Conservation (phyloP, 371 early-diverging fungal genomes). For the Catenaria anguillulae region DNA sequence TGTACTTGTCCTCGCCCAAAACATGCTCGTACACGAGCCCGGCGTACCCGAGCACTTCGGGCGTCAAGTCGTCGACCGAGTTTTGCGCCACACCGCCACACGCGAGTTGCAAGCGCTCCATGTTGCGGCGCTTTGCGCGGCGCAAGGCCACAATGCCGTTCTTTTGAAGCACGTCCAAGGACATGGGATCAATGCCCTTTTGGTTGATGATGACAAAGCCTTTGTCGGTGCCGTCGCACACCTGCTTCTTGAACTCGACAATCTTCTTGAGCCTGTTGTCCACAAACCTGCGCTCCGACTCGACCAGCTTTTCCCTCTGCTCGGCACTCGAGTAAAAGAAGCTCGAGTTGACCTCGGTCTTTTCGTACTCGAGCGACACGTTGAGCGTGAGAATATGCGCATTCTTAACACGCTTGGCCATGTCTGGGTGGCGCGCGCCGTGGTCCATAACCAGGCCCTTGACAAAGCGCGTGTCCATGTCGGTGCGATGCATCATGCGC, state of each 20-base stretch:
- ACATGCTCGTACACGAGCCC: slow-evolving; percentile 92
- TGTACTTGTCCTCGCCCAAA: slow-evolving; percentile 98
- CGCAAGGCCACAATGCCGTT: slow-evolving; percentile 95
- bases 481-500: slow-evolving; percentile 98
- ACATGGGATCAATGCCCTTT: slow-evolving; percentile 99
- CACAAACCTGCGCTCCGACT: slow-evolving; percentile 93
- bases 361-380: slow-evolving; percentile 98
- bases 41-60: slow-evolving; percentile 82
- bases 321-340: slow-evolving; percentile 98
- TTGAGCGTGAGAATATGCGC: slow-evolving; percentile 92
- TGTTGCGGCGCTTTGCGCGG: slow-evolving; percentile 98
- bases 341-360: slow-evolving; percentile 96
- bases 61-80: slow-evolving; percentile 87
- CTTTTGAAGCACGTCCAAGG: slow-evolving; percentile 94
- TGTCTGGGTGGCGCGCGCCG: not conserved
- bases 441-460: slow-evolving; percentile 53
- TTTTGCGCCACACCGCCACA: slow-evolving; percentile 97
- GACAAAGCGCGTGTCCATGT: slow-evolving; percentile 84
- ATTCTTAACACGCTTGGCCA: slow-evolving; percentile 82
- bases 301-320: slow-evolving; percentile 96
- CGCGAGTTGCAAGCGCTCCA: slow-evolving; percentile 96
- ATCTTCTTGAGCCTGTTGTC: slow-evolving; percentile 87
- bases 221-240: slow-evolving; percentile 66
- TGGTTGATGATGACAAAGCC: slow-evolving; percentile 97
- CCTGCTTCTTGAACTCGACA: slow-evolving; percentile 88